These are phyloP conservation scores for Alliaria petiolata DNA, from an alignment of 345 rosid species.

Conservation along the genomic window DNA sequence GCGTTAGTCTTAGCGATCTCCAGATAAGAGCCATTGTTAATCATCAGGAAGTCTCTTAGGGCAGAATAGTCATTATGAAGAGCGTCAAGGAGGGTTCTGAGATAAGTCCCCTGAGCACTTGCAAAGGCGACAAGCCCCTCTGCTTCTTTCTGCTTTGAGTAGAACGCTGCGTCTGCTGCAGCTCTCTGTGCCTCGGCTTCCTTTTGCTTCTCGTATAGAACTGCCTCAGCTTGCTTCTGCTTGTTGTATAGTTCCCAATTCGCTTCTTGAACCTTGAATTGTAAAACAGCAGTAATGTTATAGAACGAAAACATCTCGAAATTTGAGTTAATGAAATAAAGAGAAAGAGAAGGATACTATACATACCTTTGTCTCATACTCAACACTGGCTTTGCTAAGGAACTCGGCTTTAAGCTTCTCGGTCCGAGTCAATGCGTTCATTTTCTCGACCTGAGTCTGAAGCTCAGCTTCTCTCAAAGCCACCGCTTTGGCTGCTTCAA, in stretches of 20 bases:
- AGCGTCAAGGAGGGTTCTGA: slow-evolving; percentile 51
- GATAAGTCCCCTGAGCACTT: slow-evolving; percentile 56
- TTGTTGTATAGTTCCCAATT: slow-evolving; percentile 65
- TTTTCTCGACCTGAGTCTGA: slow-evolving; percentile 66
- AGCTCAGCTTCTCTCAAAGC: slow-evolving; percentile 69
- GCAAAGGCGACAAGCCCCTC: slow-evolving; percentile 61
- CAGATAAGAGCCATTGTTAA: slow-evolving; percentile 46
- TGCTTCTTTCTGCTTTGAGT: slow-evolving; percentile 57
- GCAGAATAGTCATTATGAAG: slow-evolving; percentile 52
- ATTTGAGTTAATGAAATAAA: not conserved
- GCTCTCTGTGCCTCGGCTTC: slow-evolving; percentile 66
- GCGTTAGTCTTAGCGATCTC: slow-evolving; percentile 61
- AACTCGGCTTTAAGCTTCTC: slow-evolving; percentile 87
- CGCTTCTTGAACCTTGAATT: slow-evolving; percentile 56
- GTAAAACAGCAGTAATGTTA: not conserved
- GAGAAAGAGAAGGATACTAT: not conserved
- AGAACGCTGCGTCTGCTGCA: slow-evolving; percentile 54
- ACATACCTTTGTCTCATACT: slow-evolving; percentile 69
- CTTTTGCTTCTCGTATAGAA: slow-evolving; percentile 47
- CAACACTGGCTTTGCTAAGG: slow-evolving; percentile 71
- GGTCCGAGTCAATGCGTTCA: slow-evolving; percentile 59
- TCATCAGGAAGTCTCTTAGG: slow-evolving; percentile 59
- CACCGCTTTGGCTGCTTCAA: slow-evolving; percentile 70
- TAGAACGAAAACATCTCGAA: not conserved
- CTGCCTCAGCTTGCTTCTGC: slow-evolving; percentile 65